Evolutionary conservation across 768 basidiomycete species (phyloP), one percentile per base, ranked within the genome.

Genomic region (Mycena indigotica): DNA sequence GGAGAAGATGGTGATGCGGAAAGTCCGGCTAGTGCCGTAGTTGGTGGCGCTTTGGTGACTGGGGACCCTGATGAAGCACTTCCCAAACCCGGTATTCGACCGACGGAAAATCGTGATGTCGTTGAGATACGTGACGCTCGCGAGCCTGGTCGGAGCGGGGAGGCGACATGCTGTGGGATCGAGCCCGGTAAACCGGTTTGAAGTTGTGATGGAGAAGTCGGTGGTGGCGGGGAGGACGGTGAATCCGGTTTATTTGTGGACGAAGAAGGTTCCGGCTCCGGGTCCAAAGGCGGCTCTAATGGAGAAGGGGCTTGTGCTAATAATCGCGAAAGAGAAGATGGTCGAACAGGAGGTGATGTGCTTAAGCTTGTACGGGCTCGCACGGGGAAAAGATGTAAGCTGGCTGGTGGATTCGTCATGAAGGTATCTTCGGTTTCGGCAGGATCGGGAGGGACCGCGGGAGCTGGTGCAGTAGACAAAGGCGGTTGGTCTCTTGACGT

Each of bases 261-360:
- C 46, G 56, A 65, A n/a, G n/a, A n/a, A 35, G 44, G 62, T 46
- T 21, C 50, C 61, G 41, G 50, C 45, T 55, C 63, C 10, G 65
- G 55, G 19, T 70, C 72, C 1, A 70, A 55, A 13, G 67, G 58
- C 23, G 63, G 64, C 64, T 86, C 82, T 23, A 77, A 67, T 19
- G 78, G 72, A 3, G 77, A 67, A n/a, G 79, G 72, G 3, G 91
- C 91, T 65, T 93, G 91, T 0, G 91, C 91, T 23, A 93, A 76
- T 3, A 93, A 75, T 25, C 89, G 83, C 15, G 91, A 92, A 58
- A 93, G 76, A 2, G 90, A 91, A 5, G 91, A 92, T 1, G 87
- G 89, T 12, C 89, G 87, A 4, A 84, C 86, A 13, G 80, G 76
- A 4, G 87, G 86, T 6, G 87, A 85, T 15, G 88, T 87, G 62